A percentile compares a stretch with the other conserved stretches of the same genome.
phyloP scores from a whole-genome alignment of 192 early-diverging fungal species.

The Coemansia brasiliensis region DNA sequence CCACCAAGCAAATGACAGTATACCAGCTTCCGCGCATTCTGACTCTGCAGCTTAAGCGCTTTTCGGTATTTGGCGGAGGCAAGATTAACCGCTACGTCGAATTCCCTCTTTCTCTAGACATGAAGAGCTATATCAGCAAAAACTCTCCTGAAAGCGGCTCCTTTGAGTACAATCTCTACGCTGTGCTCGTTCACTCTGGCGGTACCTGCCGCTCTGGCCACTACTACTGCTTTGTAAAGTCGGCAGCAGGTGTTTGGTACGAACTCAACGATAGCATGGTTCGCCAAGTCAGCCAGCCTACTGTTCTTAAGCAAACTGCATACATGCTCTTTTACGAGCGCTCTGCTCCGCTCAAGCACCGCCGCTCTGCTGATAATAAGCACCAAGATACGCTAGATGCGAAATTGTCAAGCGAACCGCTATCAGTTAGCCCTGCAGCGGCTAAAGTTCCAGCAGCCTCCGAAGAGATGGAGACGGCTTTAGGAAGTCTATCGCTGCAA shows the following conservation, averaged over 20 bases:
- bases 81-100: constrained; percentile 69
- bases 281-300: constrained; percentile 62
- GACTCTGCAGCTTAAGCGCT: constrained; percentile 83
- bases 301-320: constrained; percentile 72
- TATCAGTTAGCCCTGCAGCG: too few relatives aligned
- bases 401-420: neutral
- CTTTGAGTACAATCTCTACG: constrained; percentile 70
- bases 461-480: constrained; percentile 37
- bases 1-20: constrained; percentile 78
- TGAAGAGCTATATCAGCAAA: constrained; percentile 55
- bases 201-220: constrained; percentile 76
- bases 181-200: constrained; percentile 81
- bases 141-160: constrained; percentile 49
- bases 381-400: neutral
- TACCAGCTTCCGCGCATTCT: constrained; percentile 70
- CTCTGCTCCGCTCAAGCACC: neutral
- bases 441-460: constrained; percentile 8
- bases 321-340: constrained; percentile 85
- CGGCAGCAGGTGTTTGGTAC: constrained; percentile 76
- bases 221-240: constrained; percentile 82
- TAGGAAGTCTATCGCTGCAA: constrained; percentile 5
- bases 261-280: constrained; percentile 80
- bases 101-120: constrained; percentile 64
- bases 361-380: constrained; percentile 2
- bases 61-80: constrained; percentile 61